Conservation (phyloP, 768 basidiomycete genomes). For the Mycena polygramma region DNA sequence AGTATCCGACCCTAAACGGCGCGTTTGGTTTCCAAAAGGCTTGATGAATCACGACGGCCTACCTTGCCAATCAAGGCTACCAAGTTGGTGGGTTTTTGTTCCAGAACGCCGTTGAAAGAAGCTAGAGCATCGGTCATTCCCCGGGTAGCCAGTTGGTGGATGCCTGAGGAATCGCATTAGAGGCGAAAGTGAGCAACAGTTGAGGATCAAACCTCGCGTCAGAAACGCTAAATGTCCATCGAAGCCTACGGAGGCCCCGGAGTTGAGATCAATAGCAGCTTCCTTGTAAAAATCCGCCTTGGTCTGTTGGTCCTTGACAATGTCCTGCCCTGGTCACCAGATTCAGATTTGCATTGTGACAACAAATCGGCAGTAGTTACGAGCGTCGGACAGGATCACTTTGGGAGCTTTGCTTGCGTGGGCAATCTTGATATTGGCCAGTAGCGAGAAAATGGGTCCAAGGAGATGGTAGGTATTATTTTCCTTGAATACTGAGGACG, state of each 20-base stretch:
- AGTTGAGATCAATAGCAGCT: conserved; percentile 78
- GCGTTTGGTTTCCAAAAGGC: background rate
- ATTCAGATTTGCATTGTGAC: conserved; percentile 2
- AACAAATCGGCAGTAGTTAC: conserved; percentile 59
- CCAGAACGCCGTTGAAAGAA: conserved; percentile 85
- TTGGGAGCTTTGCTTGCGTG: conserved; percentile 90
- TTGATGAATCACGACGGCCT: conserved; percentile 21
- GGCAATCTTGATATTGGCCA: conserved; percentile 89
- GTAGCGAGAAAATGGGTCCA: conserved; percentile 81
- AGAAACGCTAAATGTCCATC: conserved; percentile 71
- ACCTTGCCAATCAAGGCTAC: conserved; percentile 92
- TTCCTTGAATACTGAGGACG: conserved; percentile 61
- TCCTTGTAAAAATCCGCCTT: conserved; percentile 80
- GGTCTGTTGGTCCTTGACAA: conserved; percentile 66
- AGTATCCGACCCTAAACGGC: conserved; percentile 82
- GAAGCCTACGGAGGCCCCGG: conserved; percentile 69
- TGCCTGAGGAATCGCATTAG: conserved; percentile 60
- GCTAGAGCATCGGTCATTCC: conserved; percentile 86
- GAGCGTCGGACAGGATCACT: conserved; percentile 75
- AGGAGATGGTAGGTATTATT: conserved; percentile 65
- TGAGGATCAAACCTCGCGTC: conserved; percentile 66
- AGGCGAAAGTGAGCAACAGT: background rate
- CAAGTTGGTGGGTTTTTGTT: conserved; percentile 85
- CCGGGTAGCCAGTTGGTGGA: conserved; percentile 84
- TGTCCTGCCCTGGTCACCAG: conserved; percentile 68